Evolutionary conservation across 2,329 filamentous ascomycete genomes (phyloP), one percentile per base, ranked within the genome.

Genomic region (Bertia moriformis): DNA sequence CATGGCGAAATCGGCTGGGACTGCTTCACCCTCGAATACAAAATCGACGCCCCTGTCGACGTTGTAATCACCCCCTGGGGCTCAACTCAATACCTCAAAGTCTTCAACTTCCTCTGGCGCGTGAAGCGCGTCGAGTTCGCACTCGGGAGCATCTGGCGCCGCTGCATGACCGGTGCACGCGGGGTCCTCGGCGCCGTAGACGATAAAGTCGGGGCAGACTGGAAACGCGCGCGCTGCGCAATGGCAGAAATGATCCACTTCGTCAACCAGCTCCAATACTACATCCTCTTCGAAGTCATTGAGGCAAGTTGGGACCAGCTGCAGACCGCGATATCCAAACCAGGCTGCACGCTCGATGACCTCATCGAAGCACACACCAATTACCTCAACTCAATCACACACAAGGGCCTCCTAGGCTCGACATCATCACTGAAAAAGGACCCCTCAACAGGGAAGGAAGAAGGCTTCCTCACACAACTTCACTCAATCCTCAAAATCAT

Each of bases 231-330:
- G 3, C 73, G 89, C 41, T 91, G 88, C 42, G 78, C 80, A 14
- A 77, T 96, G 27, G 88, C 89, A 12, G 93, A 98, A 59, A 98
- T 98, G 91, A 85, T 96, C 14, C 93, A 98, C 57, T 96, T 98
- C 53, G 80, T 96, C 51, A 86, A 86, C 45, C 91, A 98, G 59
- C 70, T 98, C 13, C 91, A 98, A 58, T 95, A 96, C 63, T 98
- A 98, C 57, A 95, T 98, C 48, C 69, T 98, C 7, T 98, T 96
- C 52, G 91, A 98, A 58, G 91, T 98, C 48, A 96, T 98, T 49
- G 91, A 98, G 58, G 82, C 84, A 24, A 91, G 85, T 38, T 98
- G 91, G 93, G 83, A 84, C 44, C 82, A 89, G 52, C 71, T 98
- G 2, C 84, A 95, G 57, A 72, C 75, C 19, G 81, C 83, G 20